Conservation (phyloP, 2,329 filamentous ascomycete genomes). For the Ophiostoma australiae region DNA sequence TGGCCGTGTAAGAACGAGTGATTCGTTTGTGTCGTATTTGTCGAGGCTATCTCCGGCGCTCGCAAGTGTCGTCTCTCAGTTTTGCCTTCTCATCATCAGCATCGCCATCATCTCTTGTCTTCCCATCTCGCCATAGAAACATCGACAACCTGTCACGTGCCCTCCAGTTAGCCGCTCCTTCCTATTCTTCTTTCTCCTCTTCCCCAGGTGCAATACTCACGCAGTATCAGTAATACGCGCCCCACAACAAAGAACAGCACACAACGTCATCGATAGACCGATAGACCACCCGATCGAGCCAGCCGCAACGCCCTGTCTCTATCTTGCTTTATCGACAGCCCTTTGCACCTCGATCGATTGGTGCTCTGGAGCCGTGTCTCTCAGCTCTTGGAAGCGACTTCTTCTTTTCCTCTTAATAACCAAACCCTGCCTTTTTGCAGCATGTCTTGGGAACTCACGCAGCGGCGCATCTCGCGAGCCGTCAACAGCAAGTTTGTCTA, state of each 20-base stretch:
- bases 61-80: not conserved
- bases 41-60: not conserved
- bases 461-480: conserved; percentile 58
- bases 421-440: conserved; percentile 23
- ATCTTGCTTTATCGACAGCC: conserved; percentile 11
- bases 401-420: not conserved
- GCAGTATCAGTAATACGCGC: not conserved
- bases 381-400: not conserved
- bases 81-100: not conserved
- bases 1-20: too few species aligned
- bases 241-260: conserved; percentile 13
- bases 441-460: conserved; percentile 56
- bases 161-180: not conserved
- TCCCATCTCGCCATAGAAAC: not conserved
- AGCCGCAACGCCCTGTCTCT: not conserved
- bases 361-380: not conserved
- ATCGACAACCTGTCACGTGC: conserved; percentile 9
- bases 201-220: not conserved
- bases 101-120: not conserved
- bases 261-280: conserved; percentile 9
- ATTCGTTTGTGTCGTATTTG: not conserved
- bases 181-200: not conserved
- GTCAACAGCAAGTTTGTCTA: conserved; percentile 70
- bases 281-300: conserved; percentile 9
- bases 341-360: not conserved